A percentile compares a stretch with the other conserved stretches of the same genome.
These are phyloP conservation scores for Saturnispora quitensis DNA, from an alignment of 805 yeast species.

Conservation along the genomic window DNA sequence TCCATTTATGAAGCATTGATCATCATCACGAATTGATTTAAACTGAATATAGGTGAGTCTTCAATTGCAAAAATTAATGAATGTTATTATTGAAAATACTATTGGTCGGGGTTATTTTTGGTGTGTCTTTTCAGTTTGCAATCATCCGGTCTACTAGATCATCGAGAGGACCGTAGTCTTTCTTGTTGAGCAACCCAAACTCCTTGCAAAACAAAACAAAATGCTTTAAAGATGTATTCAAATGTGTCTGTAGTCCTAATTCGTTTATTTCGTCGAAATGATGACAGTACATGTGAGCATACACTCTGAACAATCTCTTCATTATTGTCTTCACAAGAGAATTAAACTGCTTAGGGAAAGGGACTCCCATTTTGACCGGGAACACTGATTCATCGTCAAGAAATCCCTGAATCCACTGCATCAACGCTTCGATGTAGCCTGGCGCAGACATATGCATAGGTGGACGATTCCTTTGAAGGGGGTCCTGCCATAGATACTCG, in stretches of 20 bases:
- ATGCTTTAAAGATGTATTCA: constrained; percentile 91
- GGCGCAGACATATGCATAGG: constrained; percentile 92
- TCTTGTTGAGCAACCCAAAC: constrained; percentile 63
- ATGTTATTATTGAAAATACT: not conserved
- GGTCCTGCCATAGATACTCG: constrained; percentile 95
- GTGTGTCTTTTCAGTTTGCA: not conserved
- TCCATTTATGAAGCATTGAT: not conserved
- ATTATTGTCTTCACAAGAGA: constrained; percentile 75
- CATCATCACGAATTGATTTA: too few species aligned
- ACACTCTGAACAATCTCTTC: constrained; percentile 85
- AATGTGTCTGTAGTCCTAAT: constrained; percentile 82
- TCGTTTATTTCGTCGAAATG: constrained; percentile 94
- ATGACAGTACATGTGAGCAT: constrained; percentile 96
- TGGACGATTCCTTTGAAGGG: constrained; percentile 43
- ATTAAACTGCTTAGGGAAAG: constrained; percentile 79
- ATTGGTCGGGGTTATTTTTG: not conserved
- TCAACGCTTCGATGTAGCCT: constrained; percentile 83
- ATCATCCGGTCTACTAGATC: constrained; percentile 62
- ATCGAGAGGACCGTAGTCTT: constrained; percentile 88
- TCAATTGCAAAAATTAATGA: too few species aligned
- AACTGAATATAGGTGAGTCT: not conserved
- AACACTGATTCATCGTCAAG: constrained; percentile 85
- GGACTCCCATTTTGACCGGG: constrained; percentile 86
- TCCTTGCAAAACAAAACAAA: constrained; percentile 82
- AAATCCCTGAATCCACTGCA: constrained; percentile 92